Base-by-base conservation (phyloP, 179 eudicot species). In the Monotropa hypopitys region DNA sequence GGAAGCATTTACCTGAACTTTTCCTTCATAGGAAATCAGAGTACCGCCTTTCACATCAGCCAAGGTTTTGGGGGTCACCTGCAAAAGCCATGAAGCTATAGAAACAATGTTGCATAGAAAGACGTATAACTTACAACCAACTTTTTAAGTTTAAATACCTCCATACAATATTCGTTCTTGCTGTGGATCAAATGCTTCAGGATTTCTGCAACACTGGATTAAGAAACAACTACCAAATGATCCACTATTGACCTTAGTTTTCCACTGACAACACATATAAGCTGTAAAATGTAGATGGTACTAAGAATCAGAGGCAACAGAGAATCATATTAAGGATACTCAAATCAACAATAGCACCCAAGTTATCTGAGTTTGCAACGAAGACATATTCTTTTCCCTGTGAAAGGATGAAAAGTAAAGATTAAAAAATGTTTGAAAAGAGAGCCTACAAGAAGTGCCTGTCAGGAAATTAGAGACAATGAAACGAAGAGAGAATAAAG, bases 31-130 rank as follows among this genome's bases (percentile, higher is more conserved):
- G 3, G 97, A 91, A 74, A 96, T 96, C 77, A 94, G 87, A 73
- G 98, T 94, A 51, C 97, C 97, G 67, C 98, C 98, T 86, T 94
- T 94, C 63, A 94, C 98, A 88, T 94, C 98, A 84, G 98, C 98
- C 72, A 92, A 85, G 73, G 98, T 94, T 85, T 94, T 94, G 56
- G 98, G 98, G 40, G 98, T 94, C 76, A 94, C 98, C n/a, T n/a
- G n/a, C n/a, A n/a, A n/a, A n/a, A n/a, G n/a, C n/a, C n/a, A n/a
- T n/a, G n/a, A n/a, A n/a, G n/a, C n/a, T n/a, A n/a, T 47, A 71
- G 38, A 62, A 49, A 42, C 13, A 46, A 53, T 69, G 43, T 21
- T 11, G 21, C 16, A 50, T 2, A 40, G 32, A 57, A 18, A 38
- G n/a, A n/a, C 11, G 7, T 2, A 7, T 50, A 42, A 16, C 42